phyloP scores from a whole-genome alignment of 2,329 filamentous ascomycete genomes.

The Aspergillus sp. region DNA sequence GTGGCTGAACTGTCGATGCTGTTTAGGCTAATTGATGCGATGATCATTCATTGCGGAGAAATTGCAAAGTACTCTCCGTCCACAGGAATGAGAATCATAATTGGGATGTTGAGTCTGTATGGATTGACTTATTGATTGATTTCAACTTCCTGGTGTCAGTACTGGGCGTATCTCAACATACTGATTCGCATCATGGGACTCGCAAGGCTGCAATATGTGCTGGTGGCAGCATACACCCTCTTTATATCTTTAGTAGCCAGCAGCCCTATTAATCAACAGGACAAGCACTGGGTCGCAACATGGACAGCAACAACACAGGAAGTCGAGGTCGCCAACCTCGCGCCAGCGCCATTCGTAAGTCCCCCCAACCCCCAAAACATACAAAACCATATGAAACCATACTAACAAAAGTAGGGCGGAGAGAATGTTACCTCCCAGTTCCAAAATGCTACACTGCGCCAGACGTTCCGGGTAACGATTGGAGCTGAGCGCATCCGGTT shows the following conservation, averaged over 20 bases:
- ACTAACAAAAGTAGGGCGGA: conserved; percentile 46
- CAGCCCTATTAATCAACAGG: not conserved
- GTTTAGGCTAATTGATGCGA: too few species aligned
- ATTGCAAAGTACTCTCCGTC: too few species aligned
- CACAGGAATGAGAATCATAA: too few species aligned
- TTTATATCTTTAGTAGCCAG: not conserved
- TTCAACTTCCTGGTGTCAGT: not conserved
- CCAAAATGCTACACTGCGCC: conserved; percentile 63
- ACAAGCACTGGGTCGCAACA: conserved; percentile 58
- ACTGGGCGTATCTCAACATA: not conserved
- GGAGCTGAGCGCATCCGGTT: conserved; percentile 59
- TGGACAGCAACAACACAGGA: conserved; percentile 68
- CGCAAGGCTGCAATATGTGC: not conserved
- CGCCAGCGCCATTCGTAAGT: conserved; percentile 59
- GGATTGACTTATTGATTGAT: too few species aligned
- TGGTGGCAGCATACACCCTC: not conserved
- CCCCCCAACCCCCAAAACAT: not conserved
- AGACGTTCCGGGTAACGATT: conserved; percentile 63
- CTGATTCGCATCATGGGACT: not conserved
- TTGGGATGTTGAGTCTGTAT: too few species aligned
- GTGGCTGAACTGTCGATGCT: too few species aligned
- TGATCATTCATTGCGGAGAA: too few species aligned
- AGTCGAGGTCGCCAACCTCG: conserved; percentile 62
- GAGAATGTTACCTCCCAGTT: conserved; percentile 51
- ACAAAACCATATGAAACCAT: not conserved